Evolutionary conservation across 176 grass and related monocot genomes (phyloP).

Genomic region (Hsuehochloa calcarea): DNA sequence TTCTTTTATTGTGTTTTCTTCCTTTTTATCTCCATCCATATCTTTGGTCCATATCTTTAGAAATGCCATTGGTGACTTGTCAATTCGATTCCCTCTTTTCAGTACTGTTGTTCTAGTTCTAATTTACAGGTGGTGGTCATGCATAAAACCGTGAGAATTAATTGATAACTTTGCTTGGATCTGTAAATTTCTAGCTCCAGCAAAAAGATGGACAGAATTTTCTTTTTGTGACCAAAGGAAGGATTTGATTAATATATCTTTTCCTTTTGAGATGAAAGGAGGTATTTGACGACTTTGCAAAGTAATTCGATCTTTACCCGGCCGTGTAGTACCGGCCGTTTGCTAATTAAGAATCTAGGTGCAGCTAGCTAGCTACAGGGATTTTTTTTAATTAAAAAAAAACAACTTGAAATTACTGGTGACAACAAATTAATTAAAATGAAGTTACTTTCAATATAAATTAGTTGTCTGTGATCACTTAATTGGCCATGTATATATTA

Average conservation of each 20-base stretch:
- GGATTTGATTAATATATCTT: not conserved
- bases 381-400: too few species aligned
- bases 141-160: too few species aligned
- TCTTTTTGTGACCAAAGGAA: not conserved
- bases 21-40: slow-evolving; percentile 8
- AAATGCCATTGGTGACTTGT: not conserved
- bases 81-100: not conserved
- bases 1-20: not conserved
- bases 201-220: not conserved
- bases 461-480: too few species aligned
- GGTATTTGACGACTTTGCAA: too few species aligned
- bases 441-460: too few species aligned
- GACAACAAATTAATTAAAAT: not conserved
- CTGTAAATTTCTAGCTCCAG: not conserved
- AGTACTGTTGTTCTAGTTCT: not conserved
- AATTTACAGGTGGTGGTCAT: not conserved
- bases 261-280: not conserved
- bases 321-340: too few species aligned
- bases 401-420: not conserved
- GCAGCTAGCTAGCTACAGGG: too few species aligned
- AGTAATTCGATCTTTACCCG: too few species aligned
- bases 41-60: slow-evolving; percentile 24
- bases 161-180: not conserved
- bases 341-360: too few species aligned
- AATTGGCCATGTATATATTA: too few species aligned